Evolutionary conservation across 2,329 filamentous ascomycete genomes (phyloP), one percentile per base, ranked within the genome.

Genomic region (Plectosphaerella sp.): DNA sequence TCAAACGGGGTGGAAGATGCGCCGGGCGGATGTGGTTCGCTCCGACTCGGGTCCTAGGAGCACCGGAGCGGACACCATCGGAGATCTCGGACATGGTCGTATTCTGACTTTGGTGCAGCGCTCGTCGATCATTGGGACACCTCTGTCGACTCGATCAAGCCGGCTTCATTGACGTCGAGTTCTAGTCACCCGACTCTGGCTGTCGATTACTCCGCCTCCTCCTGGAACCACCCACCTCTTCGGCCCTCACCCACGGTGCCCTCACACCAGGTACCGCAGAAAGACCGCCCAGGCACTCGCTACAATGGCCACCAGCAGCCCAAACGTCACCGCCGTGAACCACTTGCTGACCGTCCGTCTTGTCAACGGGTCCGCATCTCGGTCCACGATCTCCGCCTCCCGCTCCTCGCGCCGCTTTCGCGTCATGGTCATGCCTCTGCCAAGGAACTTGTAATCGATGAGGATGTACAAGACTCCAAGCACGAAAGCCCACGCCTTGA

Each of bases 111-210:
- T 4, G 28, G 8, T 33, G 28, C 28, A 33, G 28, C 11, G 8
- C 8, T 33, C 28, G 8, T 33, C 28, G 11, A 18, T 25, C 49
- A 75, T 68, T 14, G 57, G n/a, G n/a, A n/a, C n/a, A n/a, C n/a
- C n/a, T n/a, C n/a, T n/a, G n/a, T n/a, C n/a, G n/a, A n/a, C n/a
- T 33, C 28, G 11, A 18, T 22, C 22, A 22, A 5, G 22, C 22
- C 3, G 22, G 22, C 22, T 22, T 22, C 22, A 22, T 22, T 22
- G 22, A 22, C 22, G 22, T 22, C 22, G 5, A 22, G 22, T 22
- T 22, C 22, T 22, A 22, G 22, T 5, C 22, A 5, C 22, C 22
- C 5, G 22, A 5, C 22, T 22, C 22, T 22, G 22, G 22, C 22
- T 22, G 22, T 22, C 22, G 22, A 3, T 5, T 22, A 22, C 22